phyloP scores from a whole-genome alignment of 2,329 filamentous ascomycete genomes.

The Neoarthrinium moseri region DNA sequence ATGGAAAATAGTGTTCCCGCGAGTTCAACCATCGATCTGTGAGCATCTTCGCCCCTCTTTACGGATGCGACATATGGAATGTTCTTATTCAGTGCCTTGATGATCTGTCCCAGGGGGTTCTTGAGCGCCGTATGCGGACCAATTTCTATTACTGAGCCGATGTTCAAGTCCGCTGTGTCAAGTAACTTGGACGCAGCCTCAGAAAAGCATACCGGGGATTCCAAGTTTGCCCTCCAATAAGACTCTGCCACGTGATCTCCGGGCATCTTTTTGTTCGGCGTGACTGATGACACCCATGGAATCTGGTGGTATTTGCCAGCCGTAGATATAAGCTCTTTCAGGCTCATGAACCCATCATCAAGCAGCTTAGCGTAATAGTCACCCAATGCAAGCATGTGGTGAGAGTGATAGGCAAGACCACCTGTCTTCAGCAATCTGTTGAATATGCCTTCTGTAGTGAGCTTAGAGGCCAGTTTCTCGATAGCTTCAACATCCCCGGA shows the following conservation, averaged over 20 bases:
- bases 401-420: slow-evolving; percentile 24
- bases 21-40: slow-evolving; percentile 11
- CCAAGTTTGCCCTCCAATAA: slow-evolving; percentile 17
- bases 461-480: slow-evolving; percentile 13
- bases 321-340: background rate
- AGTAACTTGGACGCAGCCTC: too few relatives aligned
- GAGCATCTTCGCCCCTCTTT: slow-evolving; percentile 8
- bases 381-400: slow-evolving; percentile 22
- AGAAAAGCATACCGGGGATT: slow-evolving; percentile 13
- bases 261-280: background rate
- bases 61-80: slow-evolving; percentile 10
- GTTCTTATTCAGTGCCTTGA: slow-evolving; percentile 9
- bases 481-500: slow-evolving; percentile 19
- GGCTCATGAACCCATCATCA: background rate
- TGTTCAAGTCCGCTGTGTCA: too few relatives aligned
- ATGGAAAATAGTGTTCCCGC: slow-evolving; percentile 13
- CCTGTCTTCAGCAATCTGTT: slow-evolving; percentile 17
- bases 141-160: slow-evolving; percentile 12
- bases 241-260: background rate
- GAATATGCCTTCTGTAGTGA: slow-evolving; percentile 15
- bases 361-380: background rate
- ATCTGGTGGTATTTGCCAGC: background rate
- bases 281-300: background rate
- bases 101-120: slow-evolving; percentile 11
- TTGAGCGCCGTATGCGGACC: slow-evolving; percentile 13